A percentile compares a stretch with the other conserved stretches of the same genome.
phyloP scores from a whole-genome alignment of 441 rosid genomes.

The Erodium chrysanthum region DNA sequence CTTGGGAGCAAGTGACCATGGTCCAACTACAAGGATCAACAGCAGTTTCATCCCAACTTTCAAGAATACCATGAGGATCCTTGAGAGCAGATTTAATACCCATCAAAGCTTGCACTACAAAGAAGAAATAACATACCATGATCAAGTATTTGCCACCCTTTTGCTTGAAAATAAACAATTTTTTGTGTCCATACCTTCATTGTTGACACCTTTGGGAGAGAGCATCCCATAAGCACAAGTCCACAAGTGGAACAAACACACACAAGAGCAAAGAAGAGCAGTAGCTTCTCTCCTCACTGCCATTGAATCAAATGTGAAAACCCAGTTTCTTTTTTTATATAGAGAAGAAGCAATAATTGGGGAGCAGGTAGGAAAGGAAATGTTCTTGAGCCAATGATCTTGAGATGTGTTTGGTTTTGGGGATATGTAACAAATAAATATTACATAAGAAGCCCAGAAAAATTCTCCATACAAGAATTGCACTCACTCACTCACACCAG shows the following conservation, averaged over 20 bases:
- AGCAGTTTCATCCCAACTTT: conserved; percentile 89
- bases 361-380: conserved; percentile 1
- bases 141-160: conserved; percentile 13
- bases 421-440: conserved; percentile 2
- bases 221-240: conserved; percentile 48
- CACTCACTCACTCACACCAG: conserved; percentile 23
- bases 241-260: conserved; percentile 44
- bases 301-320: not conserved
- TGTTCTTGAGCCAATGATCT: conserved; percentile 14
- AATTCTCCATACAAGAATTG: not conserved
- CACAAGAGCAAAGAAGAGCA: conserved; percentile 19
- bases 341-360: not conserved
- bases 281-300: conserved; percentile 13
- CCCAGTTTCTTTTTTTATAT: not conserved
- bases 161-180: conserved; percentile 5
- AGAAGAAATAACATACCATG: conserved; percentile 7
- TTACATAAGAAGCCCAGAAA: too few species aligned
- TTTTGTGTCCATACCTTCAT: conserved; percentile 53
- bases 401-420: conserved; percentile 21
- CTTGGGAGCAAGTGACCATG: conserved; percentile 91
- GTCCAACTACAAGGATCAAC: conserved; percentile 99
- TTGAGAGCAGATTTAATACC: conserved; percentile 56
- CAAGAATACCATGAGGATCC: conserved; percentile 92
- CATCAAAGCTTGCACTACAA: conserved; percentile 85
- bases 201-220: conserved; percentile 91